Evolutionary conservation across 2,329 filamentous ascomycete species (phyloP), one percentile per base, ranked within the genome.

Genomic region (Trichophyton simii): DNA sequence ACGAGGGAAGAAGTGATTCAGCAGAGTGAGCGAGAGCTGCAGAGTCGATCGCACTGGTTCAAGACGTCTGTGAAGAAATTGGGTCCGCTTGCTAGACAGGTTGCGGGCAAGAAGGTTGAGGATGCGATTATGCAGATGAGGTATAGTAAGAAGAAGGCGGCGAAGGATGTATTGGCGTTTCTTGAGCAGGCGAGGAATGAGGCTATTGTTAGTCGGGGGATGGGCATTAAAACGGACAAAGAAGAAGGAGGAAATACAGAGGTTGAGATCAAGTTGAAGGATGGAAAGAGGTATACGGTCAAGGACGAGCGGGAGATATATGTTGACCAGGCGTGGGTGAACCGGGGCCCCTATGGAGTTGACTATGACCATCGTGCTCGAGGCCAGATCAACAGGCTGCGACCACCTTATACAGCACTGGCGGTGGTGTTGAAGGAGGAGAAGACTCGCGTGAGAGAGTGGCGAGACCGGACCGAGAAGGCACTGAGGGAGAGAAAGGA

Each of bases 121-220:
- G 91, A 99, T 41, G 94, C 94, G 13, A 89, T 97, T 66, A 77
- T 88, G 60, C 94, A 99, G 80, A 96, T 99, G 89, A 84, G 87
- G 61, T 97, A 92, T 78, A 92, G 87, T 73, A 89, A 90, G 79
- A 99, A 99, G 83, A 92, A 91, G 78, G 88, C 87, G 65, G 89
- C 92, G 5, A 79, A 83, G 66, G 90, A 96, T 69, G 84, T 97
- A 31, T 78, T 83, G 67, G 86, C 84, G 70, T 88, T 94, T 70
- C 78, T 99, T 18, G 84, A 94, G 70, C 82, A 88, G 68, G 91
- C 92, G 1, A 83, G 87, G 62, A 89, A 96, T 70, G 78, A 87
- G 69, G 94, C 94, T 41, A 79, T 96, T 66, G 88, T 88, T 15
- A 82, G 82, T 68, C 82, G 87, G 44, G 91, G 90, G 11, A 97